phyloP scores from a whole-genome alignment of 371 early-diverging fungal genomes.

The Mortierella sp. region DNA sequence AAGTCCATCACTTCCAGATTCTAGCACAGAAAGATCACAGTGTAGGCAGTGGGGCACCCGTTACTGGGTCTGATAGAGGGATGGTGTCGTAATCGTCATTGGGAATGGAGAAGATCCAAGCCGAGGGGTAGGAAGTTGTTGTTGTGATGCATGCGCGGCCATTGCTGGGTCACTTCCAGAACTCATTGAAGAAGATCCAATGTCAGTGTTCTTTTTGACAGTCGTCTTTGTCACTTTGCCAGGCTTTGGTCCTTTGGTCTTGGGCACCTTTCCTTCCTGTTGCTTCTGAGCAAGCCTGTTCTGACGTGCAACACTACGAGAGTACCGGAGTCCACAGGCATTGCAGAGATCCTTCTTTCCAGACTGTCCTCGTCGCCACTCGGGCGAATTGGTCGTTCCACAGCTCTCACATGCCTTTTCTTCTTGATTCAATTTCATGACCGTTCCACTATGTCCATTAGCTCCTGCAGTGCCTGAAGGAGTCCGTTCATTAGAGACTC shows the following conservation, averaged over 20 bases:
- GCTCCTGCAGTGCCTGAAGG: background rate
- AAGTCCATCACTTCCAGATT: too few relatives aligned
- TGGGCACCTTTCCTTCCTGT: slow-evolving; percentile 23
- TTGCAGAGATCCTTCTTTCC: slow-evolving; percentile 86
- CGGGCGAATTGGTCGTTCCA: slow-evolving; percentile 76
- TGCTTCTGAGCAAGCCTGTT: slow-evolving; percentile 56
- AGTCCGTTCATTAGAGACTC: too few relatives aligned
- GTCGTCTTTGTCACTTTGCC: slow-evolving; percentile 22
- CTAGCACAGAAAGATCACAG: too few relatives aligned
- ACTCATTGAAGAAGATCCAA: too few relatives aligned
- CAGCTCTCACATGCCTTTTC: slow-evolving; percentile 73
- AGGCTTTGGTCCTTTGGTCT: slow-evolving; percentile 32
- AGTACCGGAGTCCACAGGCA: slow-evolving; percentile 81
- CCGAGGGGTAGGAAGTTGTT: too few relatives aligned
- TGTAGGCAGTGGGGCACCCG: too few relatives aligned
- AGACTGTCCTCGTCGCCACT: slow-evolving; percentile 82
- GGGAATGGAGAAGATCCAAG: too few relatives aligned
- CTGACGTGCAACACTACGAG: slow-evolving; percentile 72
- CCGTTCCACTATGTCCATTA: slow-evolving; percentile 24
- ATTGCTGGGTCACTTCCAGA: too few relatives aligned
- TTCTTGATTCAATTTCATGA: slow-evolving; percentile 38
- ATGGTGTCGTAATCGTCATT: too few relatives aligned
- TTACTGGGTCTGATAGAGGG: too few relatives aligned
- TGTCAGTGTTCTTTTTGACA: background rate
- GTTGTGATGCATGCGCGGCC: too few relatives aligned